phyloP scores from a whole-genome alignment of 2,329 filamentous ascomycete genomes.

The Apiospora koreana region DNA sequence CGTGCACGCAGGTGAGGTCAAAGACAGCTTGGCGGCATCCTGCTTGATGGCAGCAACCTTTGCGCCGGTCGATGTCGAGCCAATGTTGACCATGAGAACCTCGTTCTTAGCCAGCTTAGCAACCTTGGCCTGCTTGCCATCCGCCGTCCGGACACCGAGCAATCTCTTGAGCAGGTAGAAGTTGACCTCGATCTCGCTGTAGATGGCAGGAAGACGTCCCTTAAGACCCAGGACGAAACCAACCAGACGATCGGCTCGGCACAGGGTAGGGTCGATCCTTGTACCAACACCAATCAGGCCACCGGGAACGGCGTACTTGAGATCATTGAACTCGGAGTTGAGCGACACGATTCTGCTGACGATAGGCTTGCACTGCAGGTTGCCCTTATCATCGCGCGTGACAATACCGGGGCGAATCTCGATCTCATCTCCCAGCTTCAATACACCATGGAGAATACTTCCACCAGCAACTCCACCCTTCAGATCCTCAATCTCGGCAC shows the following conservation, averaged over 20 bases:
- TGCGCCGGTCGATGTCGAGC: constrained; percentile 93
- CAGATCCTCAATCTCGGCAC: constrained; percentile 96
- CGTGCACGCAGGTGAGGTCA: constrained; percentile 94
- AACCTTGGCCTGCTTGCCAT: constrained; percentile 99
- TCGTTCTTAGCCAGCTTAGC: constrained; percentile 98
- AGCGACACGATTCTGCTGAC: constrained; percentile 93
- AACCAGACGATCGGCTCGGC: constrained; percentile 97
- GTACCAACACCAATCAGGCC: constrained; percentile 98
- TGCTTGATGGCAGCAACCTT: constrained; percentile 98
- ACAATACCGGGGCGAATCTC: constrained; percentile 99
- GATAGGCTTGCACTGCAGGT: constrained; percentile 95
- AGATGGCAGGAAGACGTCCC: constrained; percentile 92
- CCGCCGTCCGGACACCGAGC: constrained; percentile 94
- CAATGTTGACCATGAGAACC: constrained; percentile 99
- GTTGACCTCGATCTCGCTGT: constrained; percentile 98
- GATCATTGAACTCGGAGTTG: constrained; percentile 96
- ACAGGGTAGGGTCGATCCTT: constrained; percentile 94
- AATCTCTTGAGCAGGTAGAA: constrained; percentile 96
- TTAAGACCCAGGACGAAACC: constrained; percentile 96
- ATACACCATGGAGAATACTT: constrained; percentile 91
- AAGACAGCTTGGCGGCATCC: constrained; percentile 90
- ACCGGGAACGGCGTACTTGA: constrained; percentile 97
- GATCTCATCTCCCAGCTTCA: constrained; percentile 97
- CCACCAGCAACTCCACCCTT: constrained; percentile 99
- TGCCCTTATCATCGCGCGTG: constrained; percentile 88